Percentiles rank a stretch among this genome's conserved stretches.
Conservation (phyloP, 2,329 filamentous ascomycete genomes). For the Fusarium floridanum region DNA sequence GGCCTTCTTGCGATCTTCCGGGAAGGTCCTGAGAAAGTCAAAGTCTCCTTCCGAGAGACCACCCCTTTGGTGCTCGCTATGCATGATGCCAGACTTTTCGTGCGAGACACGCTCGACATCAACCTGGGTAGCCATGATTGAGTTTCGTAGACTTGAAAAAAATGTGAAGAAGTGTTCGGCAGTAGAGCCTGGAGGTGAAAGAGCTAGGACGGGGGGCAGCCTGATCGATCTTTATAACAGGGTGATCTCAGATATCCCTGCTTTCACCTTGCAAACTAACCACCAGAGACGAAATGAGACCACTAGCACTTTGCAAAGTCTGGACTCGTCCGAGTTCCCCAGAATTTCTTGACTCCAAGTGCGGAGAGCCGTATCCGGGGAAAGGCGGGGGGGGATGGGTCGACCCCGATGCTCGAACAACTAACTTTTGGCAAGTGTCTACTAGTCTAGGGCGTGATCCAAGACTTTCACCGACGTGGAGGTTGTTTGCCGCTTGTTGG, state of each 20-base stretch:
- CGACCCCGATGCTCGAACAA: not conserved
- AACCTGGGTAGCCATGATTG: conserved; percentile 22
- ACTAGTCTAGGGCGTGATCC: not conserved
- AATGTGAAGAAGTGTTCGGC: not conserved
- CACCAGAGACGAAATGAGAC: conserved; percentile 1
- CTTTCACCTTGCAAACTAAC: not conserved
- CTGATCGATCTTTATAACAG: not conserved
- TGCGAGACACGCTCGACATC: conserved; percentile 44
- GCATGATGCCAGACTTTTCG: conserved; percentile 43
- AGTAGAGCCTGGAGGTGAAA: not conserved
- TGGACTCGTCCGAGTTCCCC: conserved; percentile 7
- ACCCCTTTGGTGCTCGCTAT: conserved; percentile 37
- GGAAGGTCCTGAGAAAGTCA: conserved; percentile 49
- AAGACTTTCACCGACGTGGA: not conserved
- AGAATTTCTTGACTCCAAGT: conserved; percentile 21
- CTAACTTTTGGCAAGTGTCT: not conserved
- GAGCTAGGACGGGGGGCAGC: not conserved
- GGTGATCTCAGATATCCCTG: not conserved
- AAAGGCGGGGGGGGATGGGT: conserved; percentile 22
- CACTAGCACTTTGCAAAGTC: not conserved
- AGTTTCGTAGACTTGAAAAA: conserved; percentile 7
- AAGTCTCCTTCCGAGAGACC: conserved; percentile 45
- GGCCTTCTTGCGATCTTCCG: conserved; percentile 47
- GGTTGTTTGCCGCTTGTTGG: not conserved
- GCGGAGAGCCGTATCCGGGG: conserved; percentile 26